These are phyloP conservation scores for Kazachstania taianensis DNA, from an alignment of 805 yeast species.

Conservation along the genomic window DNA sequence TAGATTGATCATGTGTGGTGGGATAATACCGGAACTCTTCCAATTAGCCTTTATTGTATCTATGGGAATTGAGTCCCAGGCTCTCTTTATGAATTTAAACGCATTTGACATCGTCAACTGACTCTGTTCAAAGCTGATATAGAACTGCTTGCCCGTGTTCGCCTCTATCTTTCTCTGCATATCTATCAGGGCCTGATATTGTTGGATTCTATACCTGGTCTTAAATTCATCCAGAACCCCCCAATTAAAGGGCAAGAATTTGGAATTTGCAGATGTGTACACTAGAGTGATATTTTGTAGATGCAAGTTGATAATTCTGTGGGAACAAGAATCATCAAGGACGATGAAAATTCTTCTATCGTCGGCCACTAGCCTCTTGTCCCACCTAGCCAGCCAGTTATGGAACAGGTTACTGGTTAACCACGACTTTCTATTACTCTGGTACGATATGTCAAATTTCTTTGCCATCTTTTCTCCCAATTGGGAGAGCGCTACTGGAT, in stretches of 20 bases:
- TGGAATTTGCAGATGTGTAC: conserved; percentile 31
- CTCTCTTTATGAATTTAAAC: conserved; percentile 45
- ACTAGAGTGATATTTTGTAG: conserved; percentile 34
- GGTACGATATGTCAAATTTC: conserved; percentile 43
- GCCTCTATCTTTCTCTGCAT: conserved; percentile 18
- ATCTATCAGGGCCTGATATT: conserved; percentile 34
- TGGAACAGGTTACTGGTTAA: conserved; percentile 52
- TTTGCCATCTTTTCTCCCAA: conserved; percentile 38
- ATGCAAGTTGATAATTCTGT: conserved; percentile 45
- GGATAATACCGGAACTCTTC: conserved; percentile 36
- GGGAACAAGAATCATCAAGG: conserved; percentile 54
- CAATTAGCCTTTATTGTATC: conserved; percentile 33
- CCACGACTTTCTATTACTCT: conserved; percentile 54
- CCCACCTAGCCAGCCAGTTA: conserved; percentile 50
- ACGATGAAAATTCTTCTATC: conserved; percentile 45
- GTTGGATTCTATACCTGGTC: conserved; percentile 46
- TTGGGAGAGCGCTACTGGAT: conserved; percentile 18
- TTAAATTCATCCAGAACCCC: conserved; percentile 56
- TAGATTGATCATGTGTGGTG: conserved; percentile 22
- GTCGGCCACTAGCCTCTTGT: conserved; percentile 42
- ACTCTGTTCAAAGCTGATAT: conserved; percentile 31
- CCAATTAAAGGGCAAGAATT: conserved; percentile 52
- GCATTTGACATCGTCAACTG: conserved; percentile 44
- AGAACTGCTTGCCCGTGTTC: conserved; percentile 10
- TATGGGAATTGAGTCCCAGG: conserved; percentile 41